These are phyloP conservation scores for Wickerhamiella musiphila DNA, from an alignment of 805 yeast species.

Conservation along the genomic window DNA sequence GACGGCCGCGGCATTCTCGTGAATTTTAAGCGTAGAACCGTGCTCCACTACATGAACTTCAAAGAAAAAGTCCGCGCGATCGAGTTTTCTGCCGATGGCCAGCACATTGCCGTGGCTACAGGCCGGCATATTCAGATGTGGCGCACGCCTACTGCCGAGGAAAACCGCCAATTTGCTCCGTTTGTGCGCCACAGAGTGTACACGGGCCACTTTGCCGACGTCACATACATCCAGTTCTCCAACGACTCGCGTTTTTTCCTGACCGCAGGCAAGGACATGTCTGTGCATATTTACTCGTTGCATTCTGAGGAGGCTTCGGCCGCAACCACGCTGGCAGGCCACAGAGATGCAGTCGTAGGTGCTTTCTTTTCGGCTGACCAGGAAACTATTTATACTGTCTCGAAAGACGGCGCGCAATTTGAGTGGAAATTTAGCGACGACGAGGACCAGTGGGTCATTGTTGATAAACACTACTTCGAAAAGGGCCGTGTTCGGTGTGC, in stretches of 20 bases:
- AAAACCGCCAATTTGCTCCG: conserved; percentile 90
- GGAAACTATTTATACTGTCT: conserved; percentile 76
- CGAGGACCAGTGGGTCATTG: conserved; percentile 53
- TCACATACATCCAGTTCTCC: conserved; percentile 73
- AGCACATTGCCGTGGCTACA: conserved; percentile 67
- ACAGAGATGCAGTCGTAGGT: conserved; percentile 68
- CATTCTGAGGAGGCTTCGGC: conserved; percentile 53
- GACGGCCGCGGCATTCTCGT: conserved; percentile 90
- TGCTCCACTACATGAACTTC: conserved; percentile 86
- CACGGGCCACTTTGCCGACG: conserved; percentile 82
- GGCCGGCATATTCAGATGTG: conserved; percentile 79
- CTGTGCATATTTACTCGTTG: conserved; percentile 70
- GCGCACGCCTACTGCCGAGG: conserved; percentile 69
- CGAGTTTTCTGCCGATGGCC: conserved; percentile 79
- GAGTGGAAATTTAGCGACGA: conserved; percentile 62
- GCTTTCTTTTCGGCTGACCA: conserved; percentile 83
- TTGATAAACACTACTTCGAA: conserved; percentile 57
- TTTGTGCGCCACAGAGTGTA: conserved; percentile 78
- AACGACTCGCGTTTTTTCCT: conserved; percentile 75
- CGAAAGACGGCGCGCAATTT: conserved; percentile 88
- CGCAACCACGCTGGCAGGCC: conserved; percentile 80
- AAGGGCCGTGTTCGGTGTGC: conserved; percentile 61
- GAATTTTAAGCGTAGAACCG: conserved; percentile 67
- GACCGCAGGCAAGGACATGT: conserved; percentile 77
- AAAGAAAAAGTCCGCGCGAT: conserved; percentile 58